Evolutionary conservation across 2,329 filamentous ascomycete genomes (phyloP), one percentile per base, ranked within the genome.

Genomic region (Paraconiothyrium brasiliense): DNA sequence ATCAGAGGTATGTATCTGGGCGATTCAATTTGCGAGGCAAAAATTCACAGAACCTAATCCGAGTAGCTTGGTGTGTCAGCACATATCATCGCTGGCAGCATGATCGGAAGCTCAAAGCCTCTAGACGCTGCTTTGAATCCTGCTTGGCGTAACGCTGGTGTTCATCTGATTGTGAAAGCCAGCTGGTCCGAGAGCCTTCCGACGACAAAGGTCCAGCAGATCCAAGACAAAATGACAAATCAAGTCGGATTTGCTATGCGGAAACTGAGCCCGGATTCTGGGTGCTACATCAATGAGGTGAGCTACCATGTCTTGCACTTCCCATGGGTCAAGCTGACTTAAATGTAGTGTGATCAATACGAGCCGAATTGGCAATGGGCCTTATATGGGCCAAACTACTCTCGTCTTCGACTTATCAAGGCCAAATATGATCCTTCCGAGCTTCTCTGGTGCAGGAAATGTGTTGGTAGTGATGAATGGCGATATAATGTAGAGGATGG

Each of bases 281-380:
- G 64, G 13, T 62, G 62, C 4, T 68, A 68, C 50, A 61, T 67
- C 30, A 67, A 70, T 46, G 66, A 69, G 60, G 46, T 16, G 59
- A 22, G 41, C 41, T 22, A 10, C 7, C 2, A 20, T 44, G 7
- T 44, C 20, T 44, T 44, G 16, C 5, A 44, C 37, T 14, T 13
- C 13, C 13, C 37, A 39, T 16, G 37, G 37, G 41, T 20, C 16
- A 44, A 44, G 41, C 41, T 44, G 4, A 44, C 41, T 16, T 44
- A 7, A 7, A n/a, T 20, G 4, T 9, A 44, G 41, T 44, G 41
- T 22, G 41, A 70, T 63, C 41, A 44, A 8, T 63, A 57, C 34
- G 62, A 70, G 20, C 62, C 64, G 10, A 41, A 70, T 4, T 70
- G 64, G 62, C 66, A 68, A 54, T 27, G 57, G 4, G 41, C 61